These are phyloP conservation scores for Flueggea neowawraea DNA, from an alignment of 441 rosid genomes.

Conservation along the genomic window DNA sequence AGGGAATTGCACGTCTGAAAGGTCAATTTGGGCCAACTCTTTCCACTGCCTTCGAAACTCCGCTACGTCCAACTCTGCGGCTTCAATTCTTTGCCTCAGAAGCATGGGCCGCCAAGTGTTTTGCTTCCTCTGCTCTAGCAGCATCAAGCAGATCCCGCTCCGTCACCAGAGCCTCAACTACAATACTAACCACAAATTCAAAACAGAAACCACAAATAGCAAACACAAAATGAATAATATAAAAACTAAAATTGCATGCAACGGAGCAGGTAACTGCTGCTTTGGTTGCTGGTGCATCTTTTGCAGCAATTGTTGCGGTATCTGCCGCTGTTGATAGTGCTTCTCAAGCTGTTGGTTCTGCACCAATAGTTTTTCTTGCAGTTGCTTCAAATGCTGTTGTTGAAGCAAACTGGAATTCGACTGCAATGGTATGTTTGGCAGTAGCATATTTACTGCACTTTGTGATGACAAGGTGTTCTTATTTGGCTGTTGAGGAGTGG, in stretches of 20 bases:
- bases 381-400: conserved; percentile 79
- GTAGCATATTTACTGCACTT: conserved; percentile 55
- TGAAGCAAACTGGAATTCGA: conserved; percentile 68
- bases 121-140: too few species aligned
- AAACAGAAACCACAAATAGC: too few species aligned
- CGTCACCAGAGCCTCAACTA: too few species aligned
- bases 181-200: too few species aligned
- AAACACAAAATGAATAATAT: too few species aligned
- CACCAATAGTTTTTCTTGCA: conserved; percentile 57
- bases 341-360: conserved; percentile 49
- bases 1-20: too few species aligned
- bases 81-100: too few species aligned
- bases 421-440: conserved; percentile 52
- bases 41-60: too few species aligned
- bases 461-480: conserved; percentile 55
- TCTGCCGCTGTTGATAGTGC: conserved; percentile 57
- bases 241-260: conserved; percentile 17
- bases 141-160: too few species aligned
- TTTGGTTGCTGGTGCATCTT: conserved; percentile 55
- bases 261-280: conserved; percentile 53
- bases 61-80: too few species aligned
- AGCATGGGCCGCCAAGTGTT: too few species aligned
- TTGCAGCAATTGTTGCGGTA: conserved; percentile 38
- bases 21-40: too few species aligned
- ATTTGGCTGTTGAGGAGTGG: conserved; percentile 56